A percentile compares a stretch with the other conserved stretches of the same genome.
phyloP scores from a whole-genome alignment of 169 alveolate genomes.

The Plasmodium fragile region DNA sequence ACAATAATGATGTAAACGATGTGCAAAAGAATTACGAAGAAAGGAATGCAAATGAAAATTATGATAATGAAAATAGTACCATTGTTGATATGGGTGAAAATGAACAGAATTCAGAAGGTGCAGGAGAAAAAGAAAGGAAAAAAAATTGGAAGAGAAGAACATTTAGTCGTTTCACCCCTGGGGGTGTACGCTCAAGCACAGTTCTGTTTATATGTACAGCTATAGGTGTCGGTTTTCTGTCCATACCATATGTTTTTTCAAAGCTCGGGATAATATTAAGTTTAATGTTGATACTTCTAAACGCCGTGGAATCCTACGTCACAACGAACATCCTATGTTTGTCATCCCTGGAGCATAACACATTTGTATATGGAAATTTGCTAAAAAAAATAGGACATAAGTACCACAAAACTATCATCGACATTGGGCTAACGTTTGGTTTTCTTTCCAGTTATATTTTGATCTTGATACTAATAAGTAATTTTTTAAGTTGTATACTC shows the following conservation, averaged over 20 bases:
- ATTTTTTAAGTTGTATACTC: constrained; percentile 54
- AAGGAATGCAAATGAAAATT: background rate
- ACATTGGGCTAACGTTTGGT: constrained; percentile 46
- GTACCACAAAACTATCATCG: constrained; percentile 46
- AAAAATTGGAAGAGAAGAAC: constrained; percentile 64
- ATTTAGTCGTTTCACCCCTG: constrained; percentile 71
- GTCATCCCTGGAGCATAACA: constrained; percentile 58
- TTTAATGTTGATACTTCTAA: constrained; percentile 26
- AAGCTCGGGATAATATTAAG: constrained; percentile 59
- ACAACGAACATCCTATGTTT: constrained; percentile 63
- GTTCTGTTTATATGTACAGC: constrained; percentile 71
- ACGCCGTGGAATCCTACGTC: constrained; percentile 56
- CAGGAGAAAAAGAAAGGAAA: constrained; percentile 14
- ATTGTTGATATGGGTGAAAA: background rate
- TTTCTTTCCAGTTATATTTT: constrained; percentile 56
- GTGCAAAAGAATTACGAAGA: background rate
- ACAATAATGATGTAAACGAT: background rate
- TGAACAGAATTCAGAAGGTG: constrained; percentile 9
- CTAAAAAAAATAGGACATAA: constrained; percentile 51
- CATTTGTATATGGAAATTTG: constrained; percentile 73
- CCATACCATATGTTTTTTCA: constrained; percentile 64
- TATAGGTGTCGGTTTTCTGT: constrained; percentile 65
- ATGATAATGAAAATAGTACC: constrained; percentile 1
- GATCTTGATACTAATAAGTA: constrained; percentile 44
- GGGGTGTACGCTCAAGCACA: constrained; percentile 73